Evolutionary conservation across 1,139 yeast species (phyloP), one percentile per base, ranked within the genome.

Genomic region (Maudiozyma humilis): DNA sequence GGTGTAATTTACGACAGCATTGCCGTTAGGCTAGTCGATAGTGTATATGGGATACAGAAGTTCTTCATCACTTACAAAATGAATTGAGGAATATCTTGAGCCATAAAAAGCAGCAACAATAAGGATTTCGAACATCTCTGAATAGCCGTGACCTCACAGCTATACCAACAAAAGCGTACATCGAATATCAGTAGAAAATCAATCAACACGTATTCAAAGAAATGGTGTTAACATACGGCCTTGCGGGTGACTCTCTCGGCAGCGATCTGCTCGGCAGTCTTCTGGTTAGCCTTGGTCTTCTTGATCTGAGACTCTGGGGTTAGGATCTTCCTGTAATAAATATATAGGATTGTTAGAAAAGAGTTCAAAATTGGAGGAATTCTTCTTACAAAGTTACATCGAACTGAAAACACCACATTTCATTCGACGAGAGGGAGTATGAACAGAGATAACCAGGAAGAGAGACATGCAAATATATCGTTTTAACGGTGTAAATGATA

Each of bases 241-340:
- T 82, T 80, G 75, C 93, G 82, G 62, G 81, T 87, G 65, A 74
- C 79, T 75, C 79, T 82, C 67, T 81, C 88, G 66, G 91, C 94
- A 67, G 89, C 86, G 70, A 86, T 80, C 74, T 83, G 80, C 67
- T 81, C 91, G 61, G 82, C 79, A 64, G 80, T 76, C 82, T 88
- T 85, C 70, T 84, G 84, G 69, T 81, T 78, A 73, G 89, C 83
- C 82, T 86, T 83, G 69, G 86, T 76, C 83, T 88, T 86, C 85
- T 91, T 91, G 73, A 86, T 76, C 69, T 85, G 86, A 67, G 96
- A 77, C 83, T 91, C 98, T 75, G 98, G 98, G 72, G 67, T 68
- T 54, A 68, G 62, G 57, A 69, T 57, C 63, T 68, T 57, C 55
- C 65, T 62, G 50, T 18, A 32, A 38, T 19, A 35, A 10, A 36